Conservation (phyloP, 2,329 filamentous ascomycete species). For the Diaporthe longicolla region DNA sequence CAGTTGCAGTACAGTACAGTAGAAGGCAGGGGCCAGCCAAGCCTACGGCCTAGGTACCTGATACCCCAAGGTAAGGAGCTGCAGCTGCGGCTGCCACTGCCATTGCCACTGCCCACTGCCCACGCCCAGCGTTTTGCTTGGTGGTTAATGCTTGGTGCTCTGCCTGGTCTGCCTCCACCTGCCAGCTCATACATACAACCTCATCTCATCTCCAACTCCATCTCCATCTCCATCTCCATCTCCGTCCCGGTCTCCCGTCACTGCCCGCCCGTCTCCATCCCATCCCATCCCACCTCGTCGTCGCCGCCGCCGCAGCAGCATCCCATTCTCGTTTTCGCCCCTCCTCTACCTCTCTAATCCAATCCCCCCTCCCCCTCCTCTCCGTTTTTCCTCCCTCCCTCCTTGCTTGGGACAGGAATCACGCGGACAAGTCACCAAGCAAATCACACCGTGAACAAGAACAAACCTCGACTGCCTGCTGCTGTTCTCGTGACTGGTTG, state of each 20-base stretch:
- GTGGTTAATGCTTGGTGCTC: too few species aligned
- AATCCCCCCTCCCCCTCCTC: background rate
- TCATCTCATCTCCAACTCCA: constrained; percentile 14
- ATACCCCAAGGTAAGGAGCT: too few species aligned
- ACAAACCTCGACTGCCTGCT: background rate
- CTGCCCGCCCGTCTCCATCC: constrained; percentile 1
- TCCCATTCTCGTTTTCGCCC: background rate
- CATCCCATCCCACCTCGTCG: constrained; percentile 19
- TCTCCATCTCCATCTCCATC: background rate
- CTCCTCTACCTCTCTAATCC: background rate
- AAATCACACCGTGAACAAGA: background rate
- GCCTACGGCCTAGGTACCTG: too few species aligned
- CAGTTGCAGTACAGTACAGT: too few species aligned
- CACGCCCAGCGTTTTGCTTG: too few species aligned
- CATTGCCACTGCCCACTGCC: background rate
- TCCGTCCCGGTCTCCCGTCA: background rate
- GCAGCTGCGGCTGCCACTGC: too few species aligned
- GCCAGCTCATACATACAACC: constrained; percentile 35
- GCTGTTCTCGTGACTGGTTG: constrained; percentile 1
- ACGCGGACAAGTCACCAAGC: constrained; percentile 17
- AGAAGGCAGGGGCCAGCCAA: too few species aligned
- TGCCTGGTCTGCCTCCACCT: constrained; percentile 24
- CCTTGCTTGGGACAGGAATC: constrained; percentile 16
- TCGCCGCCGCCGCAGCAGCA: background rate
- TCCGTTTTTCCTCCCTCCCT: background rate